A percentile compares a stretch with the other conserved stretches of the same genome.
phyloP scores from a whole-genome alignment of 106 monocot species.

The Dioscorea zingiberensis region DNA sequence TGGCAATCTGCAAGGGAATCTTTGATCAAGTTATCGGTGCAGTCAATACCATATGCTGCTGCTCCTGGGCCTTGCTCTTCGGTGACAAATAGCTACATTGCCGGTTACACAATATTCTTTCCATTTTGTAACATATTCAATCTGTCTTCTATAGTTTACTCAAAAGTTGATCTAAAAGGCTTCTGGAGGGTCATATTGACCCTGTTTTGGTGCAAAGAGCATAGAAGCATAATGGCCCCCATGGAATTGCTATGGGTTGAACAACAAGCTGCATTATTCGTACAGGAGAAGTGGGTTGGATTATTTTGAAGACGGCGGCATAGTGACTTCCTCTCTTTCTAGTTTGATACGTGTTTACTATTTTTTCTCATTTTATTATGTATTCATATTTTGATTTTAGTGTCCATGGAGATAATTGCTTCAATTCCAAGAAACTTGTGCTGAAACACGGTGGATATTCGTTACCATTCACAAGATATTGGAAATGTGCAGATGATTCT shows the following conservation, averaged over 20 bases:
- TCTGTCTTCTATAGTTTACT: neutral
- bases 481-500: slow-evolving; percentile 54
- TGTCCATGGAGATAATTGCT: neutral
- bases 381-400: too few relatives aligned
- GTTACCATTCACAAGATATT: slow-evolving; percentile 33
- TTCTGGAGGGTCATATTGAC: neutral
- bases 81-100: neutral
- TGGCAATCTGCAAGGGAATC: neutral
- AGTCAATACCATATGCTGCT: neutral
- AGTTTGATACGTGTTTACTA: too few relatives aligned
- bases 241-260: neutral
- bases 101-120: slow-evolving; percentile 7
- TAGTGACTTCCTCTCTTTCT: neutral
- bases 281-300: neutral
- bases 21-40: neutral
- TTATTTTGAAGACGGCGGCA: neutral
- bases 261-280: neutral
- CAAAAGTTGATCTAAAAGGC: neutral
- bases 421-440: neutral
- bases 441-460: slow-evolving; percentile 17
- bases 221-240: neutral
- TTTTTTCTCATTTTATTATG: too few relatives aligned
- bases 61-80: neutral
- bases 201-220: slow-evolving; percentile 4
- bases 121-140: slow-evolving; percentile 18